phyloP scores from a whole-genome alignment of 1,284 basidiomycete species.

The Hemileia vastatrix region DNA sequence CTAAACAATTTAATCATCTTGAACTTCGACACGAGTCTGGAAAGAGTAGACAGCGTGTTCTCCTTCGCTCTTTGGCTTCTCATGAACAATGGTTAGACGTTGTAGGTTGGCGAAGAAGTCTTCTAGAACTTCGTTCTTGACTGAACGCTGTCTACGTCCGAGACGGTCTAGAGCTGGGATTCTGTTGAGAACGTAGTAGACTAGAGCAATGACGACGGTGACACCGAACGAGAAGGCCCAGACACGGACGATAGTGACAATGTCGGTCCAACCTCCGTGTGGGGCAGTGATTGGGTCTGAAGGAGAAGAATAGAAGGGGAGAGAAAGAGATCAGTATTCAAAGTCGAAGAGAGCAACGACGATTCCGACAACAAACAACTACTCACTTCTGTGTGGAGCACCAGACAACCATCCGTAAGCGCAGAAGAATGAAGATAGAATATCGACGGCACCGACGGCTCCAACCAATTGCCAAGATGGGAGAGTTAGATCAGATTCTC shows the following conservation, averaged over 20 bases:
- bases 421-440: slow-evolving; percentile 51
- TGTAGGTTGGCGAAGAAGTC: slow-evolving; percentile 50
- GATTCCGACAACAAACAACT: slow-evolving; percentile 12
- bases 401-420: slow-evolving; percentile 53
- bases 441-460: slow-evolving; percentile 51
- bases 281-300: slow-evolving; percentile 44
- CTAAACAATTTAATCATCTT: slow-evolving; percentile 35
- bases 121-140: slow-evolving; percentile 49
- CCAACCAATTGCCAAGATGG: slow-evolving; percentile 51
- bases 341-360: slow-evolving; percentile 15
- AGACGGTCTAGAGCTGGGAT: slow-evolving; percentile 49
- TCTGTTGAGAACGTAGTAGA: slow-evolving; percentile 48
- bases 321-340: not conserved
- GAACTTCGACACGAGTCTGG: slow-evolving; percentile 41
- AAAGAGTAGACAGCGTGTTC: slow-evolving; percentile 39
- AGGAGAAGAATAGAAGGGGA: not conserved
- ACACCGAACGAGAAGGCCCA: slow-evolving; percentile 52
- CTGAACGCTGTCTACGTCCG: slow-evolving; percentile 47
- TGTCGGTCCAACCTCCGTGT: slow-evolving; percentile 49
- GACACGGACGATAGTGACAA: slow-evolving; percentile 52
- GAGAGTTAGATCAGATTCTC: slow-evolving; percentile 45
- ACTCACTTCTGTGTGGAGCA: slow-evolving; percentile 45
- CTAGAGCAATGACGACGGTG: slow-evolving; percentile 48
- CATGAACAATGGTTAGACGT: slow-evolving; percentile 51
- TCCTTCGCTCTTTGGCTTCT: no score